These are phyloP conservation scores for Harringtonia lauricola DNA, from an alignment of 2,329 filamentous ascomycete species.

Conservation along the genomic window DNA sequence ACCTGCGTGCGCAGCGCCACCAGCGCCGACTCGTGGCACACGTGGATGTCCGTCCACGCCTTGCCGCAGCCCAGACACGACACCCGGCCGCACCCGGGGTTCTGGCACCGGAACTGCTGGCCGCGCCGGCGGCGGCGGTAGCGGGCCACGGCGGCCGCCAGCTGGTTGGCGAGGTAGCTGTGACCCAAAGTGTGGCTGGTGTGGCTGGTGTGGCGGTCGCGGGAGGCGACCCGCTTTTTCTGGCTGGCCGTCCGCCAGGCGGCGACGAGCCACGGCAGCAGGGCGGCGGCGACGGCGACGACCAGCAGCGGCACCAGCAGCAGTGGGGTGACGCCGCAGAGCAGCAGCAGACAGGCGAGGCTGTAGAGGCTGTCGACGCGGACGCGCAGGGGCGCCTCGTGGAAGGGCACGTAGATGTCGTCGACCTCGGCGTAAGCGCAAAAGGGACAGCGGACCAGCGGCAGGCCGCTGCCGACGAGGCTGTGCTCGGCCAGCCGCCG, in stretches of 20 bases:
- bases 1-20: conserved; percentile 78
- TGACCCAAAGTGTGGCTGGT: background rate
- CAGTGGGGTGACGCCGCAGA: conserved; percentile 43
- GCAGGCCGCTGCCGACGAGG: conserved; percentile 60
- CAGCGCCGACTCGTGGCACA: conserved; percentile 76
- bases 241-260: background rate
- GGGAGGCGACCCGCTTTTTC: too few species aligned
- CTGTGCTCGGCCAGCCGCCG: conserved; percentile 67
- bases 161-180: conserved; percentile 27
- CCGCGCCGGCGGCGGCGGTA: conserved; percentile 61
- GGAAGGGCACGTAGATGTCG: conserved; percentile 53
- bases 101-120: conserved; percentile 67
- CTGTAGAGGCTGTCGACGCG: conserved; percentile 38
- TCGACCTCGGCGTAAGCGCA: conserved; percentile 88
- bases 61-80: conserved; percentile 80
- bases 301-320: conserved; percentile 40
- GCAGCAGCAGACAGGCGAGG: conserved; percentile 37
- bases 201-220: too few species aligned
- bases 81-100: conserved; percentile 51
- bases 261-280: conserved; percentile 22
- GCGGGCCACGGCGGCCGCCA: conserved; percentile 52
- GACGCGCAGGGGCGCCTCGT: conserved; percentile 43
- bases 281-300: conserved; percentile 13
- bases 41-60: conserved; percentile 77
- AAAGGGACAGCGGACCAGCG: conserved; percentile 77